Evolutionary conservation across 2,329 filamentous ascomycete genomes (phyloP), one percentile per base, ranked within the genome.

Genomic region (Didymella pomorum): DNA sequence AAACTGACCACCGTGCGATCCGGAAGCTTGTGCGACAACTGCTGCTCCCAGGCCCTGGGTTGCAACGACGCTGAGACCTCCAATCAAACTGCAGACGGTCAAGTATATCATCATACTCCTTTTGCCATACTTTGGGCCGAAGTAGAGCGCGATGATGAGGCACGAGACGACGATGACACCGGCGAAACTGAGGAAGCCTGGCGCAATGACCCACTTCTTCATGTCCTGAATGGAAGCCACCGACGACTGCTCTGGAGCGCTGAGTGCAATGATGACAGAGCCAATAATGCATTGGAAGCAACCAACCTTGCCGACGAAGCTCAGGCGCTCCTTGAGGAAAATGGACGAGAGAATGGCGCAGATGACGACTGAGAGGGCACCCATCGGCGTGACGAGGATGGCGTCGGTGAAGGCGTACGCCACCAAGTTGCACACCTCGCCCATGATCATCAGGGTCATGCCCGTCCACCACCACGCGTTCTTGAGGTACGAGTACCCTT

Each of bases 31-130:
- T 0, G 94, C 91, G 54, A 97, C 86, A 63, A 99, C 93, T 18
- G 94, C 94, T 52, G 94, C 88, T 51, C 95, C 95, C 42, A 99
- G 80, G 18, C 95, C 95, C 78, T 98, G 94, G 2, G 93, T 98
- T 16, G 92, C 90, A 53, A 98, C 95, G 9, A 98, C 95, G 78
- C 93, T 97, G 72, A 98, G 81, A 1, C 93, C 95, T 64, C 95
- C 95, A 61, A 98, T 88, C 82, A 96, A 86, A 79, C 93, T 97
- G 84, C 95, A 99, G 68, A 99, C 94, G 68, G 90, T 93, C 67
- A 99, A 87, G 79, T 99, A 98, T 31, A 98, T 93, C 76, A 99
- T 84, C 95, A 99, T 98, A 72, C 91, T 94, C 83, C 92, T 94
- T 80, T 96, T 97, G 47, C 93, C 95, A 75, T 94, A 99, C 70